Base-by-base conservation (phyloP, 2,329 filamentous ascomycete species). In the Nannizziopsis arthrosporioides region DNA sequence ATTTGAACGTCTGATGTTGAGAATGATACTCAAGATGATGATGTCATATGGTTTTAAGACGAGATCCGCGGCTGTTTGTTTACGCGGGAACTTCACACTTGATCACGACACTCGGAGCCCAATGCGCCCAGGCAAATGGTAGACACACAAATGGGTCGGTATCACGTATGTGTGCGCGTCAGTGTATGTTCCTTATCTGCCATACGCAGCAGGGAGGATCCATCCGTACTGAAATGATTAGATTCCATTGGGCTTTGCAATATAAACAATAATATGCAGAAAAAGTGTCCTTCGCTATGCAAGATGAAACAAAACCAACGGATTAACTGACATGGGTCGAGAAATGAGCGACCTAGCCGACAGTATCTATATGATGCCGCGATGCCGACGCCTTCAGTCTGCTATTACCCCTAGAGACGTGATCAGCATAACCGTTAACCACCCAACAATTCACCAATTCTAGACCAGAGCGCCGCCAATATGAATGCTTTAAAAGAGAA, bases 271-370 rank as follows among this genome's bases (percentile, higher is more conserved):
- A 46, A 46, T 34, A 40, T 30, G 34, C 12, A 40, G 15, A 37
- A 15, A 32, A 40, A 31, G 35, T 15, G 6, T 8, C 22, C 44
- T 11, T 12, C 44, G 44, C 44, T 46, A 46, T 46, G 44, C 44
- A 40, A 46, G 19, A 9, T 30, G 38, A 31, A 15, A 30, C 11
- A 10, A 18, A 34, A 19, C n/a, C 5, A 46, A 46, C 1, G 34
- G 14, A 19, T 6, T 14, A 40, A 5, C 3, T 11, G 3, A 12
- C 15, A 34, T n/a, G 12, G 35, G 27, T 27, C 22, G 22, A 27
- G 22, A 19, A 46, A 17, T 14, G 4, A 34, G 17, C 38, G 39
- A 22, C 19, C 27, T 22, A 45, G 14, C 19, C 9, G 22, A 27
- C 1, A 40, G 14, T 34, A 22, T 46, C 36, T 39, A 32, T 40